Evolutionary conservation across 1,284 basidiomycete species (phyloP).

Genomic region (Cutaneotrichosporon sp.): DNA sequence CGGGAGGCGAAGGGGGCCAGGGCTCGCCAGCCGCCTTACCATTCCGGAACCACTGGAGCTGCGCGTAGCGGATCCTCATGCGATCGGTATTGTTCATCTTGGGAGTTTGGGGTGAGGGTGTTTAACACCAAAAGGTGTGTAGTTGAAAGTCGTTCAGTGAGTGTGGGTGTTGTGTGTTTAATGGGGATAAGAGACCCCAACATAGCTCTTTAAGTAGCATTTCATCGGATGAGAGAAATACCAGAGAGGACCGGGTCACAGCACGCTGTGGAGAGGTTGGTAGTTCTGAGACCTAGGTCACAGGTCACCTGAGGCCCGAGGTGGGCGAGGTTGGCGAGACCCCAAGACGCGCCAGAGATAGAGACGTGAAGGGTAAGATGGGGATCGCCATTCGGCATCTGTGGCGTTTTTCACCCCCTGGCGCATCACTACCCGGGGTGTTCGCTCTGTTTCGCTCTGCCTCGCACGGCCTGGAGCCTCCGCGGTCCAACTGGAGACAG

Average conservation of each 20-base stretch:
- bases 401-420: neutral
- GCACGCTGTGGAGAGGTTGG: neutral
- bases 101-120: neutral
- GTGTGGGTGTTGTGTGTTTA: neutral
- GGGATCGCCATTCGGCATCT: neutral
- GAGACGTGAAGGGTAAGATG: neutral
- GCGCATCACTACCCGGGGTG: neutral
- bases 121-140: neutral
- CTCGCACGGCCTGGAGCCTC: neutral
- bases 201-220: neutral
- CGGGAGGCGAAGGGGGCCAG: constrained; percentile 3
- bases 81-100: constrained; percentile 5
- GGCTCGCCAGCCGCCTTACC: neutral
- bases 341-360: neutral
- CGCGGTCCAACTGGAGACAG: neutral
- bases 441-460: neutral
- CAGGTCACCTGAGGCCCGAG: neutral
- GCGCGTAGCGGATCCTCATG: neutral
- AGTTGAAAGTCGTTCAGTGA: neutral
- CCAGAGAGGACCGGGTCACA: neutral
- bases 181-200: neutral
- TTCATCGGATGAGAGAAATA: neutral
- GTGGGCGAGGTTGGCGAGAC: neutral
- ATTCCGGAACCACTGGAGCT: neutral
- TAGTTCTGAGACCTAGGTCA: neutral